A percentile compares a stretch with the other conserved stretches of the same genome.
These are phyloP conservation scores for Sistotremastrum niveocremeum DNA, from an alignment of 768 basidiomycete species.

Conservation along the genomic window DNA sequence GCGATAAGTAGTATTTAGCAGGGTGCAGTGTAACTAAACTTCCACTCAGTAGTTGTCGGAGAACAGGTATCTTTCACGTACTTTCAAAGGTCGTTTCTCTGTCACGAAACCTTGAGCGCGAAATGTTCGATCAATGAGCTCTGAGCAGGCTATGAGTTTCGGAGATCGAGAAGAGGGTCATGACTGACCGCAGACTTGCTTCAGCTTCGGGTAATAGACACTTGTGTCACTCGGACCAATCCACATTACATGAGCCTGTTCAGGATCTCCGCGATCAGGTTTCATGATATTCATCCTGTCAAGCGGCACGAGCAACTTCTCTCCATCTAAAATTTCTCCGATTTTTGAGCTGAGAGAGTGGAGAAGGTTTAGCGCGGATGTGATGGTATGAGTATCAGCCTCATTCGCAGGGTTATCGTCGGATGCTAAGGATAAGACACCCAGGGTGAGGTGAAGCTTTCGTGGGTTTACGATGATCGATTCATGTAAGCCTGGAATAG, in stretches of 20 bases:
- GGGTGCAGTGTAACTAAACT: no score
- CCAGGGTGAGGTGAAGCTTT: conserved; percentile 61
- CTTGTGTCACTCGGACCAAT: conserved; percentile 25
- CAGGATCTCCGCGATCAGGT: conserved; percentile 20
- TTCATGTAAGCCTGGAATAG: conserved; percentile 40
- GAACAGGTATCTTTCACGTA: no score
- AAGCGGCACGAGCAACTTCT: conserved; percentile 27
- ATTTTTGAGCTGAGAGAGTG: conserved; percentile 23
- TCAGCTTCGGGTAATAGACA: no score
- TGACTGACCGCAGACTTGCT: no score
- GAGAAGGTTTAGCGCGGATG: conserved; percentile 14
- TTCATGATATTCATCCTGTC: conserved; percentile 37
- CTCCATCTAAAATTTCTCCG: conserved; percentile 22
- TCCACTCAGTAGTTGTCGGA: no score
- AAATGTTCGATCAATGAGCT: no score
- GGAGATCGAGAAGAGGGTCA: no score
- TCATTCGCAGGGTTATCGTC: conserved; percentile 10
- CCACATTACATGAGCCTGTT: conserved; percentile 43
- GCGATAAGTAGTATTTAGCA: no score
- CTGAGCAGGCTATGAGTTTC: no score
- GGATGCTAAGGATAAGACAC: conserved; percentile 47
- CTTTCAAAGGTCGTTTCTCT: no score
- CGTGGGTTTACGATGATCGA: conserved; percentile 43
- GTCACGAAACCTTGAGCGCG: no score
- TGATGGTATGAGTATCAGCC: conserved; percentile 8